Evolutionary conservation across 2,329 filamentous ascomycete genomes (phyloP), one percentile per base, ranked within the genome.

Genomic region (Talaromyces sp.): DNA sequence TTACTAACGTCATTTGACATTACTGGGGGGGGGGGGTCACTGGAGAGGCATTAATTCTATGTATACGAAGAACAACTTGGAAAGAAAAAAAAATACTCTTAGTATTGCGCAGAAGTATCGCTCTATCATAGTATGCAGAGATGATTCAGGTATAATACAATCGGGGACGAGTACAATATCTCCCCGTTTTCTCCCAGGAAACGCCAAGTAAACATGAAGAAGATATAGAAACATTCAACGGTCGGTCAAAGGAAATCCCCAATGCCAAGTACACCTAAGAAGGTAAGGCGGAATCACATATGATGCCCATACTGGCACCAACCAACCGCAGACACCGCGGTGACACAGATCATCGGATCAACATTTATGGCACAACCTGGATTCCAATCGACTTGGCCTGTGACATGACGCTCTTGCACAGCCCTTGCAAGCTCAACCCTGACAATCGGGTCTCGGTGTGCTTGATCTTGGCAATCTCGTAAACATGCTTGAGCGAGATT

Each of bases 381-480:
- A 94, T 82, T 14, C 90, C 90, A 65, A 91, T 86, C 17, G 87
- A 88, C 76, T 86, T 90, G 52, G 87, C 86, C 73, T 90, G 87
- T 61, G 79, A 86, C 62, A 93, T 90, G 55, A 93, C 79, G 49
- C 86, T 84, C 74, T 82, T 86, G 76, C 88, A 91, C 24, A 93
- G 68, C 1, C 87, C 86, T 70, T 91, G 80, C 48, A 92, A 73
- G 43, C 83, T 81, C 64, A 90, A 70, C 2, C 88, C 89, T 2
- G 88, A 90, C 57, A 93, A 74, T 53, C 90, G 82, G 56, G 86
- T 77, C 75, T 94, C 90, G 48, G 82, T 79, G 62, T 90, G 88
- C 82, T 99, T 99, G 69, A 99, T 95, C 81, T 90, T 92, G 61
- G 94, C 94, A 74, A 99, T 97, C 78, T 97, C 93, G 76, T 91